phyloP scores from a whole-genome alignment of 2,329 filamentous ascomycete species.

The Ilyonectria robusta region DNA sequence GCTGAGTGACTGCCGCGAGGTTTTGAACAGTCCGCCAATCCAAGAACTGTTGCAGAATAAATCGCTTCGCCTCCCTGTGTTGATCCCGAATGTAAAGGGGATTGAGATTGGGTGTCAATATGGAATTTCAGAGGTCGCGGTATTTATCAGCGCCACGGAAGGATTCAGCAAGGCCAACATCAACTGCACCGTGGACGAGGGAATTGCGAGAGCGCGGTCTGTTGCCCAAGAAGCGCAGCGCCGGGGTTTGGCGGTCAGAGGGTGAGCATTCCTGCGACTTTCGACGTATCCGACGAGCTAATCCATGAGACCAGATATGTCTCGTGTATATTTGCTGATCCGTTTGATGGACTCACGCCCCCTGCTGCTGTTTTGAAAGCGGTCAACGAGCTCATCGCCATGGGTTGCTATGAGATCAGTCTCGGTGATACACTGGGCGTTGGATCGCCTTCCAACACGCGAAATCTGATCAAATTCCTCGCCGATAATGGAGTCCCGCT shows the following conservation, averaged over 20 bases:
- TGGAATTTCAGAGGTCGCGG: constrained; percentile 55
- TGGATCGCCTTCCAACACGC: constrained; percentile 59
- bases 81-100: constrained; percentile 69
- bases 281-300: not conserved
- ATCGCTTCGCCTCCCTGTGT: constrained; percentile 41
- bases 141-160: constrained; percentile 73
- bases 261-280: constrained; percentile 41
- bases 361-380: constrained; percentile 51
- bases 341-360: constrained; percentile 57
- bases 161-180: constrained; percentile 71
- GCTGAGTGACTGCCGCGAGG: constrained; percentile 69
- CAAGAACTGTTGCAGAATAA: constrained; percentile 14
- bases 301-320: constrained; percentile 56
- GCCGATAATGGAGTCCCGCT: constrained; percentile 66
- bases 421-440: constrained; percentile 77
- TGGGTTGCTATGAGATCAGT: constrained; percentile 77
- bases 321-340: constrained; percentile 69
- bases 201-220: constrained; percentile 63
- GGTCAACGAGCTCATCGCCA: constrained; percentile 65
- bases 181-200: constrained; percentile 71
- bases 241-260: constrained; percentile 63
- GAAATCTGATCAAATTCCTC: constrained; percentile 64
- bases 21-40: constrained; percentile 54
- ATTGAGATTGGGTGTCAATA: constrained; percentile 57
- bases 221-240: constrained; percentile 61